Percentiles rank a stretch among this genome's conserved stretches.
Conservation (phyloP, 106 monocot species). For the Allium fistulosum region DNA sequence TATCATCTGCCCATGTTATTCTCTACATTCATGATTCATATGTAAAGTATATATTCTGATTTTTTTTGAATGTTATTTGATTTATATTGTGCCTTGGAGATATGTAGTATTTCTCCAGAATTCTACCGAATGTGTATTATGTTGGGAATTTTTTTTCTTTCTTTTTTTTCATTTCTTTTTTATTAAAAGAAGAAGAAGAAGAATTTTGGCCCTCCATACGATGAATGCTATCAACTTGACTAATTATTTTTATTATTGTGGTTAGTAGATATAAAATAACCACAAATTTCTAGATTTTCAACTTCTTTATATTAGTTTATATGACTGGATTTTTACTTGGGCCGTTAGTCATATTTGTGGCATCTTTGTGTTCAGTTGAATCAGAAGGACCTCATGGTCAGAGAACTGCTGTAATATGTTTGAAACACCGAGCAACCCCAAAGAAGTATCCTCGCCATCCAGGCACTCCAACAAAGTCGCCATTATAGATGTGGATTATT, state of each 20-base stretch:
- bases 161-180: no score
- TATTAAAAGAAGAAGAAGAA: not conserved
- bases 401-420: constrained; percentile 74
- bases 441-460: constrained; percentile 74
- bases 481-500: constrained; percentile 25
- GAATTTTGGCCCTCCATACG: no score
- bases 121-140: no score
- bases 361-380: constrained; percentile 46
- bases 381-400: constrained; percentile 71
- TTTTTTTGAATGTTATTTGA: no score
- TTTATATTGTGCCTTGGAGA: no score
- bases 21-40: no score
- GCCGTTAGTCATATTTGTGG: not conserved
- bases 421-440: constrained; percentile 49
- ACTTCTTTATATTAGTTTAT: not conserved
- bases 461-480: constrained; percentile 56
- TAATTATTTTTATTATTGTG: not conserved
- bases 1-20: no score
- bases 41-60: no score
- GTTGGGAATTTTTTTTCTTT: no score
- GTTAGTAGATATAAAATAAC: not conserved
- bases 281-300: not conserved
- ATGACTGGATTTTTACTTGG: not conserved
- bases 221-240: no score
- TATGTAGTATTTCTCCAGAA: no score